Base-by-base conservation (phyloP, 176 grass and related monocot genomes). In the Urochloa ruziziensis region DNA sequence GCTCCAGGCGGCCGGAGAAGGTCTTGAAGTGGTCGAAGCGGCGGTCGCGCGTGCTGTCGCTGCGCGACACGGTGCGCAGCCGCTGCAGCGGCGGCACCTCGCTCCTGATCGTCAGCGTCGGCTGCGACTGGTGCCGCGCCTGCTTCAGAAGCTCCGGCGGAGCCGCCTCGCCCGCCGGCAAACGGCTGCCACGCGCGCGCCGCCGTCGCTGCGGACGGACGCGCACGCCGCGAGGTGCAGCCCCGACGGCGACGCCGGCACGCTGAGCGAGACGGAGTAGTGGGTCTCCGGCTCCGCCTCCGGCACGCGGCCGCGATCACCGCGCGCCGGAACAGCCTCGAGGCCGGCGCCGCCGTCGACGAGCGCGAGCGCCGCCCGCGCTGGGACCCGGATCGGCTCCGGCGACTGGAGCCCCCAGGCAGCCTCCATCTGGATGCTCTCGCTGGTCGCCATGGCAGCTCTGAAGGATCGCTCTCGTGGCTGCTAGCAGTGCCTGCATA, bases 11-110 rank as follows among this genome's bases (percentile, higher is more conserved):
- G 18, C 92, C 94, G 5, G 90, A 92, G 87, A 90, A 97, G 10
- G 94, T 94, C 80, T 97, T 97, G 72, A 92, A 97, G 0, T 91
- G 68, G 80, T 97, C 94, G 54, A 94, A 97, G 13, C 89, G 82
- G 7, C 44, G 74, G 75, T 94, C 87, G 2, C 87, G 78, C 64
- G 47, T 33, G 47, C 83, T 90, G 24, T 80, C 52, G 59, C 78
- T 83, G 53, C 78, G 62, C 23, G 62, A 57, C 19, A 86, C 40
- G 44, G 54, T 84, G 58, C 59, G 61, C 34, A 56, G 51, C 2
- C 17, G 10, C 42, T 75, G 66, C 80, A 62, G 23, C 36, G 77
- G 30, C 32, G 78, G 78, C 11, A 67, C 78, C 32, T 80, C 78
- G 14, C 13, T 80, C 16, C 70, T 0, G 25, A 70, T n/a, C 15